Evolutionary conservation across 306 rosid species (phyloP).

Genomic region (Abrus pulchellus): DNA sequence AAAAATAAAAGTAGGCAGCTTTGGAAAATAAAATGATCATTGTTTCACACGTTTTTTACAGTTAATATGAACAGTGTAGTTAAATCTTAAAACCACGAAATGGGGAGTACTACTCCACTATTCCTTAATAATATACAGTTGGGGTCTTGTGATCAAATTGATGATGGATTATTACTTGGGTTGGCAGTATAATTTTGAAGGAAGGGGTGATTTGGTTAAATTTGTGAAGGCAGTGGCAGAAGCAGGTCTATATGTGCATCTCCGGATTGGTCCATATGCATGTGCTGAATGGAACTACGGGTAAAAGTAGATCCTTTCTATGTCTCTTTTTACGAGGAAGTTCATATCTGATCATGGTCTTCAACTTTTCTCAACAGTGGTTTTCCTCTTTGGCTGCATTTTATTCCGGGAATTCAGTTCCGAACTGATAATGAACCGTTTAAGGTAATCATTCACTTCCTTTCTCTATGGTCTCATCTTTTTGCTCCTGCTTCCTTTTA

Average conservation of each 20-base stretch:
- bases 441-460: slow-evolving; percentile 59
- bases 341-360: slow-evolving; percentile 35
- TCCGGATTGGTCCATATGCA: slow-evolving; percentile 93
- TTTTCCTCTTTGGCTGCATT: slow-evolving; percentile 92
- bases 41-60: neutral
- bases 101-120: slow-evolving; percentile 10
- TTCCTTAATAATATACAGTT: neutral
- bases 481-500: neutral
- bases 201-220: slow-evolving; percentile 76
- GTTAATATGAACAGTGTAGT: slow-evolving; percentile 17
- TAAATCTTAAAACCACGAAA: slow-evolving; percentile 2
- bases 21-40: slow-evolving; percentile 5
- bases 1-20: slow-evolving; percentile 7
- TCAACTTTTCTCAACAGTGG: slow-evolving; percentile 65
- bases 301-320: slow-evolving; percentile 46
- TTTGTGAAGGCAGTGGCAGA: slow-evolving; percentile 84
- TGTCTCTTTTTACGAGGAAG: neutral
- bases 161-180: slow-evolving; percentile 42
- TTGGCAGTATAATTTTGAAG: slow-evolving; percentile 80
- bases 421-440: slow-evolving; percentile 87
- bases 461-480: neutral
- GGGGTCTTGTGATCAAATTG: neutral
- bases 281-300: slow-evolving; percentile 99
- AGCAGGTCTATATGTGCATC: slow-evolving; percentile 86
- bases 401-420: slow-evolving; percentile 76